Evolutionary conservation across 2,329 filamentous ascomycete species (phyloP).

Genomic region (Aspergillus awamori): DNA sequence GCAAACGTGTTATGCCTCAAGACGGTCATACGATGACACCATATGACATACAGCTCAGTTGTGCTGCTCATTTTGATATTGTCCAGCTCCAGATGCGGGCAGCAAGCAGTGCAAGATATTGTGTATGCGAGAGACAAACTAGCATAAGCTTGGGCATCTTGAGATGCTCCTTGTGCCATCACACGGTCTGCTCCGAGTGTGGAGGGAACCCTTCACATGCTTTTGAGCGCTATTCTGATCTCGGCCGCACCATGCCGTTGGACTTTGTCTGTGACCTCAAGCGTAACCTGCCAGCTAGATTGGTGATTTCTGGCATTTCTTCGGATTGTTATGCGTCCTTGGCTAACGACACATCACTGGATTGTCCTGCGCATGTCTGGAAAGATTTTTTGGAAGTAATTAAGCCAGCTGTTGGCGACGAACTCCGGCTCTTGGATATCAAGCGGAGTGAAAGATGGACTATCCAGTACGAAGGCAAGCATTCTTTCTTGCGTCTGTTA

Average conservation of each 20-base stretch:
- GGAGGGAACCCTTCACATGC: constrained; percentile 57
- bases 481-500: constrained; percentile 30
- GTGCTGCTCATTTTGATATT: constrained; percentile 14
- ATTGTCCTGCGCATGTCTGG: constrained; percentile 32
- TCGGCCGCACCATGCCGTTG: constrained; percentile 42
- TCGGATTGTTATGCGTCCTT: constrained; percentile 27
- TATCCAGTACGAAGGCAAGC: constrained; percentile 31
- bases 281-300: constrained; percentile 45
- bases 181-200: constrained; percentile 59
- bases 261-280: constrained; percentile 51
- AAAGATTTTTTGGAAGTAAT: constrained; percentile 37
- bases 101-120: constrained; percentile 51
- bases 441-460: constrained; percentile 38
- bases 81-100: constrained; percentile 26
- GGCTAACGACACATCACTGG: constrained; percentile 12
- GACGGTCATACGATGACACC: constrained; percentile 19
- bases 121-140: constrained; percentile 59
- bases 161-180: constrained; percentile 55
- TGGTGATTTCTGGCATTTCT: constrained; percentile 39
- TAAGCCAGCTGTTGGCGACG: constrained; percentile 26
- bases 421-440: constrained; percentile 34
- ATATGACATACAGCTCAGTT: constrained; percentile 17
- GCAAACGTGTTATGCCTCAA: constrained; percentile 11
- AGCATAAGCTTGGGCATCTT: constrained; percentile 46
- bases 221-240: constrained; percentile 37